Conservation (phyloP, 2,329 filamentous ascomycete species). For the Aspergillus sp. region DNA sequence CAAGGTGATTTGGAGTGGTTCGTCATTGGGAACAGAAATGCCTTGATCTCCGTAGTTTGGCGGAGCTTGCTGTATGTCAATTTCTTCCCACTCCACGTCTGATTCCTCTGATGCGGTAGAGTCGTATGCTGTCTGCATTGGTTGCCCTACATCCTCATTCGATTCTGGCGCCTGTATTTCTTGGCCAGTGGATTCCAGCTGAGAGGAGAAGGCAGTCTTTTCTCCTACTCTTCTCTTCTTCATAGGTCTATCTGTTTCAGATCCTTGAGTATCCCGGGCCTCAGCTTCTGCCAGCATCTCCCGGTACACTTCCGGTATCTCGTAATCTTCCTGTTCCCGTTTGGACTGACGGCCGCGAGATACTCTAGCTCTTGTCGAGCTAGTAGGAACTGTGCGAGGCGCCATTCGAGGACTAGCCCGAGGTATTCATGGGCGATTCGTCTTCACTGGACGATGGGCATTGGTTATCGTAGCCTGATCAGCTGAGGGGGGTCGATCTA, state of each 20-base stretch:
- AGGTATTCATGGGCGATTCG: background rate
- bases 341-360: constrained; percentile 6
- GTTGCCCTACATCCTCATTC: constrained; percentile 6
- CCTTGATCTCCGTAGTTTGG: constrained; percentile 12
- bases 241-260: constrained; percentile 19
- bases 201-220: constrained; percentile 9
- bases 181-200: constrained; percentile 5
- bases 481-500: background rate
- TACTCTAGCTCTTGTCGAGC: constrained; percentile 9
- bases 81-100: constrained; percentile 58
- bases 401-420: constrained; percentile 7
- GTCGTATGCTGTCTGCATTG: constrained; percentile 28
- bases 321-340: constrained; percentile 14
- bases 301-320: constrained; percentile 30
- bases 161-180: constrained; percentile 6
- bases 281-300: constrained; percentile 37
- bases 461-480: too few relatives aligned
- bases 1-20: constrained; percentile 30
- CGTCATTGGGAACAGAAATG: constrained; percentile 13
- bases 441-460: too few relatives aligned
- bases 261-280: constrained; percentile 20
- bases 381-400: constrained; percentile 12
- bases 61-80: constrained; percentile 37
- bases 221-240: constrained; percentile 34
- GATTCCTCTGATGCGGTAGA: constrained; percentile 48